phyloP scores from a whole-genome alignment of 371 early-diverging fungal species.

The Caulochytrium protostelioides region DNA sequence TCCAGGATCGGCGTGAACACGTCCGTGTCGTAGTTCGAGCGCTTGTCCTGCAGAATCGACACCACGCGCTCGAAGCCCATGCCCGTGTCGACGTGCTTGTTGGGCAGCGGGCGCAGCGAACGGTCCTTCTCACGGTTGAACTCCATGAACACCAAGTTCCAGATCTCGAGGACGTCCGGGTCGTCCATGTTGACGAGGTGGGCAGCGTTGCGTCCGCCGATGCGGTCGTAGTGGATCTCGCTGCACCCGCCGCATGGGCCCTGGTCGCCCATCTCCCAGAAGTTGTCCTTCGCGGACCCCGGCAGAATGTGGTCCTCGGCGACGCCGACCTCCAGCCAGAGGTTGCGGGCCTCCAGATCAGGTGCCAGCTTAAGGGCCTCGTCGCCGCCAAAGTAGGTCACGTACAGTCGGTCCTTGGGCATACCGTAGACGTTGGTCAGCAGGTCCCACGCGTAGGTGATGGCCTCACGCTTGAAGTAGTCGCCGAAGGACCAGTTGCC shows the following conservation, averaged over 20 bases:
- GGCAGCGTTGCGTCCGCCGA: constrained; percentile 89
- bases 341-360: constrained; percentile 77
- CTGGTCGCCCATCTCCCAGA: constrained; percentile 99
- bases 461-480: constrained; percentile 96
- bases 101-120: constrained; percentile 69
- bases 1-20: constrained; percentile 70
- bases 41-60: constrained; percentile 86
- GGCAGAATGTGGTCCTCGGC: constrained; percentile 67
- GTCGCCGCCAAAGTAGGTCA: constrained; percentile 96
- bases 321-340: constrained; percentile 88
- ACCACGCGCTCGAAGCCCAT: constrained; percentile 97
- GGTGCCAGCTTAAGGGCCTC: constrained; percentile 51
- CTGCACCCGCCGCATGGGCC: constrained; percentile 99
- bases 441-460: constrained; percentile 82
- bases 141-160: constrained; percentile 99
- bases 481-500: constrained; percentile 99
- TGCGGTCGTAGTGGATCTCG: constrained; percentile 98
- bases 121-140: constrained; percentile 96
- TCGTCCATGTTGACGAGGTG: constrained; percentile 95
- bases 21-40: constrained; percentile 97
- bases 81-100: constrained; percentile 98
- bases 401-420: constrained; percentile 77
- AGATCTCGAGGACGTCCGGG: constrained; percentile 97
- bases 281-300: constrained; percentile 91
- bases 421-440: constrained; percentile 76